phyloP scores from a whole-genome alignment of 2,329 filamentous ascomycete genomes.

The Bipolaris bicolor region DNA sequence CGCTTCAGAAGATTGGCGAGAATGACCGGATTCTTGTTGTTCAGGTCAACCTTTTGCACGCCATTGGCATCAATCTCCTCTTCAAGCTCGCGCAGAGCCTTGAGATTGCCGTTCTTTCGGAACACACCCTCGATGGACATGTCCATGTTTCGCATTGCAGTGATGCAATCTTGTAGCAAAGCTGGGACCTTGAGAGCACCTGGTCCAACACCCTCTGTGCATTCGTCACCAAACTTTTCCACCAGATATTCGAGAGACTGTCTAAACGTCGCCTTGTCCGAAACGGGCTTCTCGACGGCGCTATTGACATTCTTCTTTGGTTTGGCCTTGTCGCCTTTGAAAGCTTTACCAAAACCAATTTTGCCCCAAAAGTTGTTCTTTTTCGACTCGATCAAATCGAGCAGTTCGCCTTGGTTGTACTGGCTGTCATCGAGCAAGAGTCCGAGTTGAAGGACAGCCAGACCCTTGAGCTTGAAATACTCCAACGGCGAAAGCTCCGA shows the following conservation, averaged over 20 bases:
- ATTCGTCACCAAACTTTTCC: constrained; percentile 93
- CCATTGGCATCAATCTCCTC: constrained; percentile 86
- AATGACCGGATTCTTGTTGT: constrained; percentile 88
- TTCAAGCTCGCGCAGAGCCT: constrained; percentile 83
- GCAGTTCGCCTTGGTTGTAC: constrained; percentile 91
- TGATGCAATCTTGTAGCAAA: constrained; percentile 92
- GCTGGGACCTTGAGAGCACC: constrained; percentile 88
- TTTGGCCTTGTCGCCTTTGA: constrained; percentile 62
- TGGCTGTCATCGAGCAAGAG: constrained; percentile 87
- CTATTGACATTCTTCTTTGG: constrained; percentile 72
- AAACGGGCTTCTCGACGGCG: constrained; percentile 44
- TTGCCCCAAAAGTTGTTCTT: constrained; percentile 98
- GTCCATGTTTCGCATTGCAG: constrained; percentile 97
- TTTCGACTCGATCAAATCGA: constrained; percentile 89
- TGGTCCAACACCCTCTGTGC: constrained; percentile 94
- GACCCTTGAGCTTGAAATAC: constrained; percentile 95
- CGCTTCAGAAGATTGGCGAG: constrained; percentile 93
- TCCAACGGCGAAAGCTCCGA: constrained; percentile 94
- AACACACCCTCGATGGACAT: constrained; percentile 98
- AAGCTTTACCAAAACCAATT: constrained; percentile 90
- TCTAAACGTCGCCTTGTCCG: constrained; percentile 83
- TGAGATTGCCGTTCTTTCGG: constrained; percentile 98
- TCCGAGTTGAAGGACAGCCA: constrained; percentile 94
- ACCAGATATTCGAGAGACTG: constrained; percentile 87
- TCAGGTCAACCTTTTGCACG: constrained; percentile 83